Evolutionary conservation across 495 filamentous ascomycete genomes (phyloP).

Genomic region (Aspergillus incahuasiensis): DNA sequence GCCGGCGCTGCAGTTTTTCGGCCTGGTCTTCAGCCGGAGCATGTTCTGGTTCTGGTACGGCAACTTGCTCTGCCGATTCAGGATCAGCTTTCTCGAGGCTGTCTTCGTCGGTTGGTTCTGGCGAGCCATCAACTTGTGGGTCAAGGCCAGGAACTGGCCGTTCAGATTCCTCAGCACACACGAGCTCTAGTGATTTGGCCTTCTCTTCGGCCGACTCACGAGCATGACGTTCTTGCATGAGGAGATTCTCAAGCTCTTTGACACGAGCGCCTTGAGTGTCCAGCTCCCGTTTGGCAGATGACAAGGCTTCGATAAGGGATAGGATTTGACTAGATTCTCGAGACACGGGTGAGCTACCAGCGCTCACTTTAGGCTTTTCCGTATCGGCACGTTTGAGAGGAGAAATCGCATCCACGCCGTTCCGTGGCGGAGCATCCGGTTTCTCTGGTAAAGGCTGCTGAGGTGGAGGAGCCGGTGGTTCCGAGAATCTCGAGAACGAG

Average conservation of each 20-base stretch:
- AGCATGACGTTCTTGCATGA: slow-evolving; percentile 74
- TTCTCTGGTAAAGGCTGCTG: slow-evolving; percentile 89
- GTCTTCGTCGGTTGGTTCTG: slow-evolving; percentile 14
- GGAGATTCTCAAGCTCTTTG: slow-evolving; percentile 72
- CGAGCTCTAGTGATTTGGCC: slow-evolving; percentile 63
- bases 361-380: slow-evolving; percentile 59
- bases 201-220: slow-evolving; percentile 79
- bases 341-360: slow-evolving; percentile 57
- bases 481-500: slow-evolving; percentile 64
- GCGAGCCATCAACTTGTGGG: slow-evolving; percentile 19
- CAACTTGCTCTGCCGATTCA: slow-evolving; percentile 14
- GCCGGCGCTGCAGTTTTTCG: slow-evolving; percentile 58
- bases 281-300: slow-evolving; percentile 71
- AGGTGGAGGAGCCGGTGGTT: slow-evolving; percentile 86
- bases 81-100: slow-evolving; percentile 7
- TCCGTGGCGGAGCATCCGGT: slow-evolving; percentile 60
- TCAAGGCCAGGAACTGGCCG: slow-evolving; percentile 32
- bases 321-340: slow-evolving; percentile 70
- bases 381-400: slow-evolving; percentile 69
- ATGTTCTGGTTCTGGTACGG: slow-evolving; percentile 32
- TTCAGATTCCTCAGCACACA: slow-evolving; percentile 18
- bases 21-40: slow-evolving; percentile 25
- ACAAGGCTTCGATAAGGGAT: slow-evolving; percentile 75
- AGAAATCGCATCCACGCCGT: slow-evolving; percentile 39
- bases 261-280: slow-evolving; percentile 73